phyloP scores from a whole-genome alignment of 2,329 filamentous ascomycete genomes.

The Neonectria coccinea region DNA sequence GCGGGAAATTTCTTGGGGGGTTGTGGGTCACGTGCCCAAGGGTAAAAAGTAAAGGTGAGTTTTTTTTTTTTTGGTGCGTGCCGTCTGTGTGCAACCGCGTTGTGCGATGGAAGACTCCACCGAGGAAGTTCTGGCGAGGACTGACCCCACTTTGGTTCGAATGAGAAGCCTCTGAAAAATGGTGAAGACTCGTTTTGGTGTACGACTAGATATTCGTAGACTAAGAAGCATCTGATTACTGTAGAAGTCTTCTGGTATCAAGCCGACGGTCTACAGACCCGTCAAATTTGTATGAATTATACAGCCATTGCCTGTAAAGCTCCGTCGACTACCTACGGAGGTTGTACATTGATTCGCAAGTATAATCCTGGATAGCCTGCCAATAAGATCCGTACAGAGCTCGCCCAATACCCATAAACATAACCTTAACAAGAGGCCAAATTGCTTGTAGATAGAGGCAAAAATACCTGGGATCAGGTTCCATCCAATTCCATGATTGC shows the following conservation, averaged over 20 bases:
- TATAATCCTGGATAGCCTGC: no score
- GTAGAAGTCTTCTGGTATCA: no score
- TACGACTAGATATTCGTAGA: no score
- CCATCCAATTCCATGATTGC: background rate
- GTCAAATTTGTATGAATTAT: no score
- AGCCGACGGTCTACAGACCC: no score
- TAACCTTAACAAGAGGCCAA: background rate
- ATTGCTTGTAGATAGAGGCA: no score
- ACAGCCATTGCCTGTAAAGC: no score
- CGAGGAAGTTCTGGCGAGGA: slow-evolving; percentile 9
- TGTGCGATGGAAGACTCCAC: slow-evolving; percentile 1
- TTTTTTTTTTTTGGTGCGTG: slow-evolving; percentile 20
- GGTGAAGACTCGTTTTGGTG: background rate
- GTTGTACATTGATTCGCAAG: background rate
- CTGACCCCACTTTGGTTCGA: background rate
- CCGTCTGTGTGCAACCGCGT: slow-evolving; percentile 1
- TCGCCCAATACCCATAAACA: background rate
- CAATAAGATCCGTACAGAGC: background rate
- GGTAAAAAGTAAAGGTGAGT: slow-evolving; percentile 44
- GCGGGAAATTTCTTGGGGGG: slow-evolving; percentile 35
- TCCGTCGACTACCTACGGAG: no score
- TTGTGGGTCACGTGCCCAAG: slow-evolving; percentile 50
- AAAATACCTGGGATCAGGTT: background rate
- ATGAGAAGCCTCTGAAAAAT: background rate
- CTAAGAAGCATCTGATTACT: no score